These are phyloP conservation scores for Trichoderma asperellum DNA, from an alignment of 2,329 filamentous ascomycete genomes.

Conservation along the genomic window DNA sequence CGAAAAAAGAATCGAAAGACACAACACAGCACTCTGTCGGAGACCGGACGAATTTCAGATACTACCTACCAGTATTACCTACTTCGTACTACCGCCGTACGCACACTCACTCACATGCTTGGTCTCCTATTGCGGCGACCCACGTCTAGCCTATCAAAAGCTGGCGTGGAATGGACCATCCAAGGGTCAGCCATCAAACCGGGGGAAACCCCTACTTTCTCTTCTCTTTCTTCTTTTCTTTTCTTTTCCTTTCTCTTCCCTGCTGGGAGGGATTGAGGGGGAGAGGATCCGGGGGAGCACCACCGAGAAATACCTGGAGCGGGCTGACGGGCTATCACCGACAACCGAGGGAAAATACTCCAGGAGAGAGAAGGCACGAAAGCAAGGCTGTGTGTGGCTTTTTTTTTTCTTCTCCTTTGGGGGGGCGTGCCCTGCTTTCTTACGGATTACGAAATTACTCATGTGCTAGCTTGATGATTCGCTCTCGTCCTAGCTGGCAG, in stretches of 20 bases:
- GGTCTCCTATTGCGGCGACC: not conserved
- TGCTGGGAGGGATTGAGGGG: not conserved
- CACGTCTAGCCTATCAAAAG: not conserved
- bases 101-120: not conserved
- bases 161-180: not conserved
- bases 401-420: not conserved
- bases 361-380: too few species aligned
- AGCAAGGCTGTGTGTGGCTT: not conserved
- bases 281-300: not conserved
- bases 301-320: not conserved
- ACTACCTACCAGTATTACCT: not conserved
- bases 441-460: not conserved
- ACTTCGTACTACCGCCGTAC: not conserved
- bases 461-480: not conserved
- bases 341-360: not conserved
- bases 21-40: not conserved
- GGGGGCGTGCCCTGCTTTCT: not conserved
- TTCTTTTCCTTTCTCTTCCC: not conserved
- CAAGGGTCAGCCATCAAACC: constrained; percentile 6
- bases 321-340: not conserved
- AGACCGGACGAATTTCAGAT: not conserved
- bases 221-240: not conserved
- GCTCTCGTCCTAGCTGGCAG: not conserved
- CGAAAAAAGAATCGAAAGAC: not conserved
- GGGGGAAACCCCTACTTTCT: not conserved